Base-by-base conservation (phyloP, 1,284 basidiomycete genomes). In the Pseudozyma tsukubaensis region DNA sequence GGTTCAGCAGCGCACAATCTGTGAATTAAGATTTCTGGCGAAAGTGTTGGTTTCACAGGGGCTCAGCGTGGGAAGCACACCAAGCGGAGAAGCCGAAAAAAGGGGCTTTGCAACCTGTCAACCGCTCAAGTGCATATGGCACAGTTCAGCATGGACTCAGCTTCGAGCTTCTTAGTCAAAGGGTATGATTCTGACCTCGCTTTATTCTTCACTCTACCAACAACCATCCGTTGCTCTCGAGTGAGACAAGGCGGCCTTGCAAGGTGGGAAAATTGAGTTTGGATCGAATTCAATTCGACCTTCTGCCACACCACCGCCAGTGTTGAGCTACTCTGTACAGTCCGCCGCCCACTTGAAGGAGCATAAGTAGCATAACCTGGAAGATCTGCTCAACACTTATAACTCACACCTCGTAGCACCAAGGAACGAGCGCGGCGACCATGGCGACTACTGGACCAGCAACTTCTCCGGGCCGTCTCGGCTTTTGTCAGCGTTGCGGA, bases 401-500 rank as follows among this genome's bases (percentile, higher is more conserved):
- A 3, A 29, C 24, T 29, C 24, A 29, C 24, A 29, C 6, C 24
- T 29, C 3, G 24, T 29, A 29, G 3, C 6, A 3, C 6, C 24
- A 29, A 3, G 24, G 24, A 29, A 3, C 24, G 24, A 29, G 44
- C 32, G 14, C 35, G 5, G 19, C 43, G 1, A 10, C 45, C 1
- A 34, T 56, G 18, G 9, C 24, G 1, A 5, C 59, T 21, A 21
- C 34, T 12, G 18, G 29, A 2, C 21, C 7, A 2, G 40, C 50
- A 4, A 21, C 49, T 32, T 62, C 63, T 11, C 55, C 69, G 0
- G 43, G 14, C 21, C 57, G 64, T 8, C 48, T 65, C 1, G 71
- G 65, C 24, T 73, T 73, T 47, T 73, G 71, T 44, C 71, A 73
- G 32, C 60, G 71, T 3, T 73, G 71, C 50, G 71, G 71, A 11